Base-by-base conservation (phyloP, 2,329 filamentous ascomycete genomes). In the Rutstroemia sp. region DNA sequence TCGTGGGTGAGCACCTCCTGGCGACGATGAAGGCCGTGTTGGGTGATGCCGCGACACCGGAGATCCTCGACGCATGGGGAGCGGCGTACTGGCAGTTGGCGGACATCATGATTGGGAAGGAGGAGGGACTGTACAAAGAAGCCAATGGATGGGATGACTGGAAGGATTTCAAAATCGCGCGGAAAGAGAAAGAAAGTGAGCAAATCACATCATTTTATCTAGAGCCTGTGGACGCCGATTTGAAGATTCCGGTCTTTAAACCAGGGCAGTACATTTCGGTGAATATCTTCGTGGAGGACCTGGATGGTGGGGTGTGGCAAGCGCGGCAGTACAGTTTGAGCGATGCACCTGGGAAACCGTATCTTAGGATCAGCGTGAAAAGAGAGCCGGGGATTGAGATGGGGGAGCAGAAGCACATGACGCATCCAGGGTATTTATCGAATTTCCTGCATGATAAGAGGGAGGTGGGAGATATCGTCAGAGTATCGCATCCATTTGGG, bases 281-380 rank as follows among this genome's bases (percentile, higher is more conserved):
- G 52, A 80, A 80, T 61, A 69, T 87, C 1, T 73, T 78, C 47
- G 77, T 90, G 0, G 81, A 84, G 0, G 74, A 77, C 48, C 75
- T 87, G 21, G 3, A 34, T 14, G 30, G 30, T 34, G 79, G 80
- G n/a, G 76, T 85, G 62, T 72, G 77, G 57, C 89, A 92, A 70
- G 82, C 83, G 57, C 75, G 88, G 55, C 88, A 92, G 73, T 92
- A 90, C 74, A 88, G 83, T 48, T 75, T 92, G 56, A 87, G 82
- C 65, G 83, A 88, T 63, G 76, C 73, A 2, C 75, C 76, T 4
- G 61, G 62, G 23, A 63, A 63, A n/a, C 75, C 77, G 48, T 79
- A 83, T 70, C 89, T 89, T 71, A 81, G 88, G 54, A 83, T 92
- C 72, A 87, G 81, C 62, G 83, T 92, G 59, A 92, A 91, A 77